Evolutionary conservation across 2,329 filamentous ascomycete species (phyloP), one percentile per base, ranked within the genome.

Genomic region (Alternaria ethzedia): DNA sequence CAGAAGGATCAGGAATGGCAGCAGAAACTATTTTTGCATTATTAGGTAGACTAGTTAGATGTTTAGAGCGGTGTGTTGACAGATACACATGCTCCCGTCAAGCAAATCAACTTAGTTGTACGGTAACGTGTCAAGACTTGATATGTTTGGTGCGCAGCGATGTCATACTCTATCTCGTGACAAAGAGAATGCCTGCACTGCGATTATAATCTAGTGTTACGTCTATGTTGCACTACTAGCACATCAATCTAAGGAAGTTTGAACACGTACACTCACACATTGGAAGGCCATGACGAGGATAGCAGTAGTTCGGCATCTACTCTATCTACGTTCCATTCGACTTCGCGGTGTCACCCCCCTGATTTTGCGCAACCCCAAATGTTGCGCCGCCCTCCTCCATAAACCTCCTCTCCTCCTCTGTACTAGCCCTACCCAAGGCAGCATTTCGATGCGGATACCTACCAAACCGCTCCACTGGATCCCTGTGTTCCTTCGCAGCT

Each of bases 371-470:
- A 51, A 74, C 70, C 2, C 82, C 82, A 76, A 83, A 83, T 2
- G 79, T 83, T 15, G 78, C 76, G 2, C 80, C 82, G 1, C 79
- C 81, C 3, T 79, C 80, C 52, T 82, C 80, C 45, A 89, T 67
- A 75, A 84, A 89, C 65, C 79, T 78, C 55, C 63, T 72, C 76
- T 89, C 87, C 64, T 86, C 86, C 1, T 67, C 65, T 6, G 85
- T 88, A 47, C 74, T 79, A 63, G 82, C 74, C 65, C 88, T 77
- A 0, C 84, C 86, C 54, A 90, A 56, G 0, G 79, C 79, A 58
- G 76, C 71, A 69, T 89, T 90, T 6, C 88, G 79, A 75, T 89
- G 85, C 9, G 88, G 87, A 77, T 88, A 90, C 57, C 88, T 76
- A 1, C 87, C 87, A 72, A 89, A 90, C 60, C 63, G 79, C 59